A percentile compares a stretch with the other conserved stretches of the same genome.
phyloP scores from a whole-genome alignment of 257 asterid species.

The Primulina eburnea region DNA sequence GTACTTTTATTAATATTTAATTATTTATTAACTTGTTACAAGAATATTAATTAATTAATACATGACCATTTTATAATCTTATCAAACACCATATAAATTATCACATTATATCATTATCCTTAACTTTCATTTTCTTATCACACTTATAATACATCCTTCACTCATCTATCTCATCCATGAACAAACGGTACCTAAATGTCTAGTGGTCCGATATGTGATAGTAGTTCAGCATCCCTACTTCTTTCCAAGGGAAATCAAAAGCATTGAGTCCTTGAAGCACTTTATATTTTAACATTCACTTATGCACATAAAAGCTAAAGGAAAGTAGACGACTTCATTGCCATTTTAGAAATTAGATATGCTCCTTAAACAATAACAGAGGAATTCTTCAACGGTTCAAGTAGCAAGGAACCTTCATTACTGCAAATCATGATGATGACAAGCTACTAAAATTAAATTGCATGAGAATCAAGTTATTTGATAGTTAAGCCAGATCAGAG shows the following conservation, averaged over 20 bases:
- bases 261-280: neutral
- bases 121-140: too few species aligned
- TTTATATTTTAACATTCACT: too few species aligned
- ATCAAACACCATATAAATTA: too few species aligned
- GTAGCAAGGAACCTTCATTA: neutral
- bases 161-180: too few species aligned
- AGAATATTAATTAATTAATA: too few species aligned
- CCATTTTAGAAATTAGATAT: neutral
- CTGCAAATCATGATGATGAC: neutral
- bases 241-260: neutral
- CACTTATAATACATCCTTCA: too few species aligned
- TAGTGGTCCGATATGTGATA: neutral
- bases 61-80: too few species aligned
- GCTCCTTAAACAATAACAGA: neutral
- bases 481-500: constrained; percentile 9
- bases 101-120: too few species aligned
- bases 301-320: neutral
- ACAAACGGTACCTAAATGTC: neutral
- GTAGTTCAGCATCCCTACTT: constrained; percentile 3
- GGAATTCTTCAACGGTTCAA: neutral
- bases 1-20: too few species aligned
- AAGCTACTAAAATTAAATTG: neutral
- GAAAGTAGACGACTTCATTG: neutral
- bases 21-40: too few species aligned
- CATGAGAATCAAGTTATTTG: neutral